phyloP scores from a whole-genome alignment of 352 stramenopile genomes.

The Globisporangium paroecandrum region DNA sequence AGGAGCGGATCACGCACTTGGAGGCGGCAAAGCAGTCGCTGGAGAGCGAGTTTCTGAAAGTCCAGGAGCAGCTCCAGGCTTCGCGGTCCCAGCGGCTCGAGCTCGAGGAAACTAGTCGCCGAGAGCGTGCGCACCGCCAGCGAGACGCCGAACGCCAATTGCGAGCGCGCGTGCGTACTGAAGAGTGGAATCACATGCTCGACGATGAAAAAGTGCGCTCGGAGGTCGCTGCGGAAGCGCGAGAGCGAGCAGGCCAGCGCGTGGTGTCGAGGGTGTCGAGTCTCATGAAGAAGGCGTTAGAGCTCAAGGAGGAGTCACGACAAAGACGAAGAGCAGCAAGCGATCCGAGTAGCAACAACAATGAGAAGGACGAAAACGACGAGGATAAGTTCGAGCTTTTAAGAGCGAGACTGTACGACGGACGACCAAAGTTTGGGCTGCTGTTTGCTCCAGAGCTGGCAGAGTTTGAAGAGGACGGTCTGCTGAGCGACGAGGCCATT shows the following conservation, averaged over 20 bases:
- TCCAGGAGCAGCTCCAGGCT: constrained; percentile 23
- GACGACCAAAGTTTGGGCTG: constrained; percentile 17
- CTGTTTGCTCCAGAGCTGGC: constrained; percentile 39
- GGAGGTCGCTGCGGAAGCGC: constrained; percentile 38
- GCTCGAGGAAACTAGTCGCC: constrained; percentile 41
- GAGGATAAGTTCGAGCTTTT: background rate
- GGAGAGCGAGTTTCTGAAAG: constrained; percentile 31
- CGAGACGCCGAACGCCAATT: constrained; percentile 48
- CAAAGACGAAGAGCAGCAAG: constrained; percentile 1
- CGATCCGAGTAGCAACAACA: constrained; percentile 21
- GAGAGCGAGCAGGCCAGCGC: constrained; percentile 44
- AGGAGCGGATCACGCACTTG: constrained; percentile 24
- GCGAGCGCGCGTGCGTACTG: constrained; percentile 34
- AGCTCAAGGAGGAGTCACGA: constrained; percentile 15
- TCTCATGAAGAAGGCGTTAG: constrained; percentile 29
- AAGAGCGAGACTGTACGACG: background rate
- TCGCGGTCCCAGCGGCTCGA: constrained; percentile 32
- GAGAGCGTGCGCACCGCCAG: constrained; percentile 39
- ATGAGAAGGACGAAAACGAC: constrained; percentile 18
- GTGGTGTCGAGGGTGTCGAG: constrained; percentile 28
- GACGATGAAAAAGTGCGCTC: constrained; percentile 47
- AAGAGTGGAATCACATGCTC: constrained; percentile 49
- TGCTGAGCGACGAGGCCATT: constrained; percentile 7
- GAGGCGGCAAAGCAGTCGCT: constrained; percentile 26
- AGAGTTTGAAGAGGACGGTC: constrained; percentile 60